phyloP scores from a whole-genome alignment of 2,329 filamentous ascomycete genomes.

The Pseudogymnoascus sp. region DNA sequence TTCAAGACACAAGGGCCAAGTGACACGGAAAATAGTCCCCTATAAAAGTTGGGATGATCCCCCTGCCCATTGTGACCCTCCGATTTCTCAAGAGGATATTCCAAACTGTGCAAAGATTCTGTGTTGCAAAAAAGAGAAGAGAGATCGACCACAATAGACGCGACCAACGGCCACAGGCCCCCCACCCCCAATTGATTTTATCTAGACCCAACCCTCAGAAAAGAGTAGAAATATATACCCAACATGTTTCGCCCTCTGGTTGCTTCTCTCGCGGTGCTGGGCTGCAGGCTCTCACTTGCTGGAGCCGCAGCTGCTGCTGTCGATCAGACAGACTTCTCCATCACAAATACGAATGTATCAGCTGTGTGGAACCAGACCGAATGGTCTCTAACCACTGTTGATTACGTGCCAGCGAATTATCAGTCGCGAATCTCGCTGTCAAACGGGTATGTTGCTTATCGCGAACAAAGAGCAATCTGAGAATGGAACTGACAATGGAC shows the following conservation, averaged over 20 bases:
- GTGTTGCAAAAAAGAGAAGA: neutral
- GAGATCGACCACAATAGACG: neutral
- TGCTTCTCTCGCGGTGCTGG: neutral
- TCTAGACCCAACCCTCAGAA: neutral
- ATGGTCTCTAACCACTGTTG: conserved; percentile 25
- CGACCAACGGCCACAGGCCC: neutral
- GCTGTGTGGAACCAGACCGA: conserved; percentile 24
- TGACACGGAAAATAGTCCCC: neutral
- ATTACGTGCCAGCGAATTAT: conserved; percentile 25
- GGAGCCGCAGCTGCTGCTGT: conserved; percentile 12
- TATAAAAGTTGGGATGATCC: neutral
- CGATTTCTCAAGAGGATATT: neutral
- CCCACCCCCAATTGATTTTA: neutral
- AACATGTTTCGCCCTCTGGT: neutral
- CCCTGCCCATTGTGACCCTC: neutral
- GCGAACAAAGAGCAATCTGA: neutral
- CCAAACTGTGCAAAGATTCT: neutral
- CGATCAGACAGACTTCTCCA: conserved; percentile 24
- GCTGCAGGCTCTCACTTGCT: neutral
- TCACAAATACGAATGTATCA: conserved; percentile 19
- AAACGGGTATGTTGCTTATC: conserved; percentile 24
- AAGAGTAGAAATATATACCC: neutral
- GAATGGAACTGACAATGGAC: neutral
- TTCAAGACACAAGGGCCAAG: neutral
- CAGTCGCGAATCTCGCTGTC: conserved; percentile 27